Percentiles rank a stretch among this genome's conserved stretches.
These are phyloP conservation scores for Mycena amicta DNA, from an alignment of 768 basidiomycete species.

Conservation along the genomic window DNA sequence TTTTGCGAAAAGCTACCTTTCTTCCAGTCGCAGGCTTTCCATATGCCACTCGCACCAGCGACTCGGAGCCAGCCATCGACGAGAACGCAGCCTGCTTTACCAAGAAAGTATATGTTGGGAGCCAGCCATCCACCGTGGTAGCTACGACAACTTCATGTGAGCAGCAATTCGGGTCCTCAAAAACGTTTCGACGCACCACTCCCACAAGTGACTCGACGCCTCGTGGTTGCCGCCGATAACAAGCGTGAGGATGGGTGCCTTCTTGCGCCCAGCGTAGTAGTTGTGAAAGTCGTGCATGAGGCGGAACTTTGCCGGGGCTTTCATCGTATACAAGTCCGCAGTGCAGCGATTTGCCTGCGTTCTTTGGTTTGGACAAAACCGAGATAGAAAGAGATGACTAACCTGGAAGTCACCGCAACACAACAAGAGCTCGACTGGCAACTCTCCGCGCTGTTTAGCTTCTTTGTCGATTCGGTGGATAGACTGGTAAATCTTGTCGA, in stretches of 20 bases:
- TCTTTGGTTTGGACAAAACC: too few species aligned
- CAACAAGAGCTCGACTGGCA: conserved; percentile 59
- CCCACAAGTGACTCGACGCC: conserved; percentile 15
- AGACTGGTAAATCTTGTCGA: conserved; percentile 64
- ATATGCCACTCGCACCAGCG: conserved; percentile 91
- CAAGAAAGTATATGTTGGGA: conserved; percentile 95
- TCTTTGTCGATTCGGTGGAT: conserved; percentile 50
- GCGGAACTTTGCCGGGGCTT: conserved; percentile 71
- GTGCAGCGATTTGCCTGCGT: conserved; percentile 15
- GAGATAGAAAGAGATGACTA: too few species aligned
- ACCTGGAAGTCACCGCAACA: conserved; percentile 79
- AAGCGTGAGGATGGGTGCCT: conserved; percentile 48
- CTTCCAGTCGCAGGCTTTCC: conserved; percentile 73
- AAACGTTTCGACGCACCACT: conserved; percentile 12
- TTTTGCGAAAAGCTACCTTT: conserved; percentile 61
- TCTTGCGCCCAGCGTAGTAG: conserved; percentile 66
- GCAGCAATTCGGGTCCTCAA: too few species aligned
- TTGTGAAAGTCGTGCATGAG: conserved; percentile 68
- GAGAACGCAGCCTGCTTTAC: conserved; percentile 85
- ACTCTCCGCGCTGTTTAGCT: conserved; percentile 31
- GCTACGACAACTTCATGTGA: too few species aligned
- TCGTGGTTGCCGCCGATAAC: conserved; percentile 20
- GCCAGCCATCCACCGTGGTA: conserved; percentile 98
- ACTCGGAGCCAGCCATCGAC: conserved; percentile 83
- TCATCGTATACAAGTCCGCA: conserved; percentile 63